Evolutionary conservation across 1,284 basidiomycete species (phyloP).

Genomic region (Rhodotorula sp.): DNA sequence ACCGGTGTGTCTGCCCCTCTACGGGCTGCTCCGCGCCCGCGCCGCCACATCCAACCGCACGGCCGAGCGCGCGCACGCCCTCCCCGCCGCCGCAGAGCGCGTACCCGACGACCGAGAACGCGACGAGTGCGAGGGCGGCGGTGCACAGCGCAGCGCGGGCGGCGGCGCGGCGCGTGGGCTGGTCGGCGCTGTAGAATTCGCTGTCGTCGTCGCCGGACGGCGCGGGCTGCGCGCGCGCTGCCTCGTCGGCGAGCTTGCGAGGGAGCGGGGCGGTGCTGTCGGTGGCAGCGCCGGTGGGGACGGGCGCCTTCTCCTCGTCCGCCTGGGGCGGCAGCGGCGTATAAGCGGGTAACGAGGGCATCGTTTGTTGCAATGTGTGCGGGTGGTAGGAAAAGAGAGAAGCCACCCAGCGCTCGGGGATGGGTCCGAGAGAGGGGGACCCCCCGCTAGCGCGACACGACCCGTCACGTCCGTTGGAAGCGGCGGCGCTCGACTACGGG

Average conservation of each 20-base stretch:
- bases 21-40: background rate
- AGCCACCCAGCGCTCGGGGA: too few species aligned
- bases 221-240: background rate
- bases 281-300: background rate
- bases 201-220: background rate
- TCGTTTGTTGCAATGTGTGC: background rate
- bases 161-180: background rate
- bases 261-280: background rate
- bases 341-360: background rate
- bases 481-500: background rate
- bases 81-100: background rate
- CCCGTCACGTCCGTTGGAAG: background rate
- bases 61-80: background rate
- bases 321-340: background rate
- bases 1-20: background rate
- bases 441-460: background rate
- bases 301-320: background rate
- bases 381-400: background rate
- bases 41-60: background rate
- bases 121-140: background rate
- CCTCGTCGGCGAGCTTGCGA: background rate
- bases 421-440: background rate
- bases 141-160: background rate
- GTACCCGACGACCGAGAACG: background rate
- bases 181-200: background rate